Conservation (phyloP, 163 green algal genomes). For the Picocystis sp. region DNA sequence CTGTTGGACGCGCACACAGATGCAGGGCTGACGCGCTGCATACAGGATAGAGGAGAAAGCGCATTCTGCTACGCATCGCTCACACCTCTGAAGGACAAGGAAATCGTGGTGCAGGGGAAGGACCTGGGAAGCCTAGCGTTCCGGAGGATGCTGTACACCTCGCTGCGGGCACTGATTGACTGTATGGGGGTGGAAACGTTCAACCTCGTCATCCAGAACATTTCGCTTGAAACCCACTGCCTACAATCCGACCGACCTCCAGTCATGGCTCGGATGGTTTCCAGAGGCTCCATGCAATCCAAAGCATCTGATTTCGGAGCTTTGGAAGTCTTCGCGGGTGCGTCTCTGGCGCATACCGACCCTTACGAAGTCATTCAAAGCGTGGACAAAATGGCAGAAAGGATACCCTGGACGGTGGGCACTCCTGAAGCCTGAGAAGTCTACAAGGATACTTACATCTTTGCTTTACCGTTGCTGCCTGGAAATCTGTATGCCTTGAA, state of each 20-base stretch:
- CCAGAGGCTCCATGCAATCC: slow-evolving; percentile 31
- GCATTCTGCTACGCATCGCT: not conserved
- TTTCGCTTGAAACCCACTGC: slow-evolving; percentile 12
- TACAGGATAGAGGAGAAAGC: not conserved
- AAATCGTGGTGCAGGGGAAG: slow-evolving; percentile 18
- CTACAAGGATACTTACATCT: too few relatives aligned
- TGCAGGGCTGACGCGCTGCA: not conserved
- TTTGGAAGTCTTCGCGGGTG: slow-evolving; percentile 58
- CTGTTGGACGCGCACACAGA: not conserved
- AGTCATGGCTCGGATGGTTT: slow-evolving; percentile 38
- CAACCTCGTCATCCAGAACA: slow-evolving; percentile 49
- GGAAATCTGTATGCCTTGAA: too few relatives aligned
- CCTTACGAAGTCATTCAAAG: slow-evolving; percentile 18
- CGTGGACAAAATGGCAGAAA: too few relatives aligned
- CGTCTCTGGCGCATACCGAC: slow-evolving; percentile 43
- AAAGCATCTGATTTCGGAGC: slow-evolving; percentile 51
- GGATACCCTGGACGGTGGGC: too few relatives aligned
- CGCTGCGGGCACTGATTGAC: slow-evolving; percentile 48
- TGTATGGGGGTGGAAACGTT: slow-evolving; percentile 42
- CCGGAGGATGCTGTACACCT: slow-evolving; percentile 25
- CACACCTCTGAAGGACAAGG: slow-evolving; percentile 8
- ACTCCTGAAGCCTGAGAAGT: too few relatives aligned
- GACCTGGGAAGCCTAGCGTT: slow-evolving; percentile 31
- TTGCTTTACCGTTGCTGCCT: too few relatives aligned
- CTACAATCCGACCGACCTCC: not conserved